Percentiles rank a stretch among this genome's conserved stretches.
Evolutionary conservation across 805 yeast genomes (phyloP).

Genomic region (Wickerhamiella brachini): DNA sequence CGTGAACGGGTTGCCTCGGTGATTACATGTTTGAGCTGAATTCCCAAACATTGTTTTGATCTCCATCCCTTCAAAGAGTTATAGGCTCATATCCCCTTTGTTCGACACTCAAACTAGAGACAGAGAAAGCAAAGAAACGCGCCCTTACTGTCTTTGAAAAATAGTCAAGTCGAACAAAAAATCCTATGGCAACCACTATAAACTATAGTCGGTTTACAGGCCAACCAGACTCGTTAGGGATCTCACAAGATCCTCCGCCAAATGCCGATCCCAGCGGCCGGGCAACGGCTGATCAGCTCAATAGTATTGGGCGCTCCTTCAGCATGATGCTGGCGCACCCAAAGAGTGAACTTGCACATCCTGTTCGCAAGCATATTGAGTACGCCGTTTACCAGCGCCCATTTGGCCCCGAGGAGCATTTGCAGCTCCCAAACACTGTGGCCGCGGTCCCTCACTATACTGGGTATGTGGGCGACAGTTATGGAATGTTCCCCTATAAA

Average conservation of each 20-base stretch:
- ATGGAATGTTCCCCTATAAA: neutral
- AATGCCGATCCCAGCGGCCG: no score
- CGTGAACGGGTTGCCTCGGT: neutral
- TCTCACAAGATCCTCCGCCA: neutral
- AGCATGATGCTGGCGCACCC: neutral
- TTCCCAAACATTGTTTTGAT: neutral
- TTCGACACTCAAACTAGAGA: no score
- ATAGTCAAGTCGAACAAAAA: no score
- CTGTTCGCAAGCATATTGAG: constrained; percentile 8
- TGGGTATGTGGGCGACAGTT: neutral
- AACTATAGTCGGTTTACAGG: neutral
- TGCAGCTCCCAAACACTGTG: constrained; percentile 2
- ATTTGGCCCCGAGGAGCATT: constrained; percentile 8
- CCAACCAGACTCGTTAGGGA: neutral
- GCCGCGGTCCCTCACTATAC: constrained; percentile 6
- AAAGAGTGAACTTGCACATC: constrained; percentile 9
- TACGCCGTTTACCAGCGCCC: constrained; percentile 9
- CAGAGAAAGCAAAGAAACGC: no score
- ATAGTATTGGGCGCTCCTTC: neutral
- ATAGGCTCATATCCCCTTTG: no score
- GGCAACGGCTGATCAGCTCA: neutral
- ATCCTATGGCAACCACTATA: neutral
- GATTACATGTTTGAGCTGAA: neutral
- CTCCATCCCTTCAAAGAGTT: neutral
- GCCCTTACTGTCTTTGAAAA: no score